Base-by-base conservation (phyloP, 192 early-diverging fungal species). In the Geosiphon pyriformis region DNA sequence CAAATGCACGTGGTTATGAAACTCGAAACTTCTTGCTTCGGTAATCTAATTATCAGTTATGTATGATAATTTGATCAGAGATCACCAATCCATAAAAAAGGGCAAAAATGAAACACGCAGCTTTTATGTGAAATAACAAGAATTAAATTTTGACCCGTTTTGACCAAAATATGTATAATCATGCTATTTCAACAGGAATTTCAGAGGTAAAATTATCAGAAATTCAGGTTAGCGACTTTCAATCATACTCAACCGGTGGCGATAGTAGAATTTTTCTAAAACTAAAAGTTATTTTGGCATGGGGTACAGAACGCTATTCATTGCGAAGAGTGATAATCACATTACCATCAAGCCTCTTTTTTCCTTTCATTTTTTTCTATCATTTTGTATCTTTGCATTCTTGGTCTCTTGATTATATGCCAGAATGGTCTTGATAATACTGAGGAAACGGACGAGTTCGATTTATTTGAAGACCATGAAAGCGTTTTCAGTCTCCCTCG, bases 291-390 rank as follows among this genome's bases (percentile, higher is more conserved):
- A 42, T 15, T 42, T 6, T 42, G 37, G 37, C 37, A 42, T 42
- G 37, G 37, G 37, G 37, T 42, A 42, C 37, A 42, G 37, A 42
- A 15, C 15, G 37, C 37, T 15, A 42, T 42, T 42, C 37, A 42
- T 42, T 42, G 15, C 15, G 37, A 42, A 42, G 37, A 42, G 37
- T 42, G 37, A 42, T 15, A 55, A 20, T 29, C 53, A 55, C 27
- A 55, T 55, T 55, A 55, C 53, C 53, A 55, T 55, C 53, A 55
- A 55, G 53, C 53, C 53, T 55, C 53, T 55, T 23, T 54, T 54
- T 54, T 20, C 26, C 20, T 54, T 54, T 54, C 20, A 23, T 26
- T 54, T 54, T 54, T 54, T 54, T 6, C 52, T 20, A n/a, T 54
- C 26, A 12, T 4, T 20, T 20, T 54, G 20, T 54, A 4, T 55